phyloP scores from a whole-genome alignment of 2,329 filamentous ascomycete genomes.

The Talaromyces sp. region DNA sequence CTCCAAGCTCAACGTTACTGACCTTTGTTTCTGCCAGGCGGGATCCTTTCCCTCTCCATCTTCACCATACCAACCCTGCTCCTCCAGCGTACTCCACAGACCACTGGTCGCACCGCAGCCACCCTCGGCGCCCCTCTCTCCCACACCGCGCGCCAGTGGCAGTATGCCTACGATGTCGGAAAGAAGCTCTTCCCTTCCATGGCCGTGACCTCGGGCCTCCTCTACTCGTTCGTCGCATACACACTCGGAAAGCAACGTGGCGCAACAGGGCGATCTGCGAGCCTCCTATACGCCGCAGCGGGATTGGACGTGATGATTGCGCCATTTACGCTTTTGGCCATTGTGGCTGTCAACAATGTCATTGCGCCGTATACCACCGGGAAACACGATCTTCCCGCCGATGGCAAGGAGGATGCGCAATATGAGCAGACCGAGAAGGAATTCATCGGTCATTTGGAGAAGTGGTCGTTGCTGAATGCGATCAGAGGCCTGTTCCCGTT shows the following conservation, averaged over 20 bases:
- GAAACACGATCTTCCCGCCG: constrained; percentile 9
- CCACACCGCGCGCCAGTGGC: constrained; percentile 32
- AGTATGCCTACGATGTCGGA: constrained; percentile 45
- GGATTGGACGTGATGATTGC: constrained; percentile 31
- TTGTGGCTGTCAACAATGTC: constrained; percentile 29
- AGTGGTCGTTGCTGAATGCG: constrained; percentile 26
- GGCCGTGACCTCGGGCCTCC: constrained; percentile 50
- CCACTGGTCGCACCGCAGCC: background rate
- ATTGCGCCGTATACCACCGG: constrained; percentile 25
- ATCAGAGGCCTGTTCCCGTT: constrained; percentile 25
- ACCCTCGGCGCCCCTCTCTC: constrained; percentile 21
- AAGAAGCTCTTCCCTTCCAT: constrained; percentile 52
- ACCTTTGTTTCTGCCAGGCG: too few species aligned
- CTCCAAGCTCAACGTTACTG: too few species aligned
- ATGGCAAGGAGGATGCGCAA: constrained; percentile 22
- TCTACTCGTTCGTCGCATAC: constrained; percentile 44
- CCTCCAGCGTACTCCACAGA: constrained; percentile 19
- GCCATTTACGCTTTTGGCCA: constrained; percentile 31
- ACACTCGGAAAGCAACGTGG: constrained; percentile 19
- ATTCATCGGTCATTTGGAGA: constrained; percentile 21
- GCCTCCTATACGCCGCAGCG: constrained; percentile 28
- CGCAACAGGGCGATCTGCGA: constrained; percentile 2
- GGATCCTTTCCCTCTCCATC: constrained; percentile 29
- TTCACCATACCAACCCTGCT: constrained; percentile 27
- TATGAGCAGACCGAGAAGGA: constrained; percentile 23